Evolutionary conservation across 306 rosid genomes (phyloP).

Genomic region (Vigna mungo): DNA sequence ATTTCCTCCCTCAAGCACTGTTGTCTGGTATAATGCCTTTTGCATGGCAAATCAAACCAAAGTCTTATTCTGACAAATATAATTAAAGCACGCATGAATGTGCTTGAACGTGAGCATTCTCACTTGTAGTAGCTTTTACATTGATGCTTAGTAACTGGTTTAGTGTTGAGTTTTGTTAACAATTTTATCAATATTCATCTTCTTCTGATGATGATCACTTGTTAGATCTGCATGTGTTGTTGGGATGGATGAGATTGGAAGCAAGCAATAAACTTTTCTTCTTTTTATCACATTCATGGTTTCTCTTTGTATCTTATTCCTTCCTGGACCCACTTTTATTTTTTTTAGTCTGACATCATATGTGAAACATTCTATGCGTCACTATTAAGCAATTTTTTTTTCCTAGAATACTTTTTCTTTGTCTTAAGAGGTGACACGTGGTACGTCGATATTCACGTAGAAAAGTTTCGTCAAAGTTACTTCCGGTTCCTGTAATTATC

Average conservation of each 20-base stretch:
- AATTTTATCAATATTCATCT: background rate
- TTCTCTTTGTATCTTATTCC: conserved; percentile 42
- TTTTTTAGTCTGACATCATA: conserved; percentile 41
- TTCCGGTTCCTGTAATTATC: background rate
- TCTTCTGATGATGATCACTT: background rate
- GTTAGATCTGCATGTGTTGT: conserved; percentile 37
- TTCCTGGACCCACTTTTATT: conserved; percentile 38
- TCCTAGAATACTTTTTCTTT: conserved; percentile 12
- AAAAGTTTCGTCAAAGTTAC: conserved; percentile 12
- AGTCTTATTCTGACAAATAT: conserved; percentile 52
- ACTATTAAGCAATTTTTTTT: conserved; percentile 47
- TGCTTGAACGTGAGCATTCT: conserved; percentile 55
- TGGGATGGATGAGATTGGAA: conserved; percentile 31
- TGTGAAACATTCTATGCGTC: conserved; percentile 61
- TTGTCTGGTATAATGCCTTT: conserved; percentile 66
- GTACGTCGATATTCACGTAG: conserved; percentile 10
- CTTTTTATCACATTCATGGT: conserved; percentile 44
- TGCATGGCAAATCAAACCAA: conserved; percentile 60
- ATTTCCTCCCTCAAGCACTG: conserved; percentile 46
- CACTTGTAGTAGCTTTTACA: conserved; percentile 38
- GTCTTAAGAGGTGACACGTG: conserved; percentile 27
- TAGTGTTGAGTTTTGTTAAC: conserved; percentile 21
- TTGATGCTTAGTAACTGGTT: conserved; percentile 1
- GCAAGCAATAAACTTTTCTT: conserved; percentile 43
- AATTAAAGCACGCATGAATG: conserved; percentile 43